Evolutionary conservation across 2,329 filamentous ascomycete species (phyloP).

Genomic region (Dothidotthia symphoricarpi): DNA sequence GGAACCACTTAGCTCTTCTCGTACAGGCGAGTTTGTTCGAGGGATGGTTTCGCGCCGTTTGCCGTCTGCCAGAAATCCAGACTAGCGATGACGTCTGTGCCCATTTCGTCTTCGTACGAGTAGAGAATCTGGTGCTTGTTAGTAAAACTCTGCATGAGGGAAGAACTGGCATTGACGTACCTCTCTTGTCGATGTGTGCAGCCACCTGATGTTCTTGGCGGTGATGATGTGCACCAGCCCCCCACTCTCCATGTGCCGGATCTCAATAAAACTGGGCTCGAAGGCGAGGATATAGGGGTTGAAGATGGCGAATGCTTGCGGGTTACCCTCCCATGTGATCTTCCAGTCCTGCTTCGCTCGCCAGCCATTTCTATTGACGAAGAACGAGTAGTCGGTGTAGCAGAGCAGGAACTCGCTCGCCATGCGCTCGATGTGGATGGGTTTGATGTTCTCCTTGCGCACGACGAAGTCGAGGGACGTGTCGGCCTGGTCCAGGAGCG

Average conservation of each 20-base stretch:
- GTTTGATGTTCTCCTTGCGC: conserved; percentile 86
- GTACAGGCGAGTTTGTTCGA: conserved; percentile 26
- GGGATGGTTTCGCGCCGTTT: conserved; percentile 25
- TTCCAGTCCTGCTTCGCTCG: conserved; percentile 93
- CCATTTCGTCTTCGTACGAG: conserved; percentile 92
- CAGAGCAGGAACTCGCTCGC: conserved; percentile 97
- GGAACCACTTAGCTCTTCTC: conserved; percentile 25
- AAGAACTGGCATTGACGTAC: conserved; percentile 50
- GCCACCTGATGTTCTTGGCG: conserved; percentile 93
- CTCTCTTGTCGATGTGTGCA: conserved; percentile 96
- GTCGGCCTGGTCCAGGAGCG: conserved; percentile 92
- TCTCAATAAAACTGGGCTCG: conserved; percentile 95
- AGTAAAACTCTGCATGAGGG: conserved; percentile 2
- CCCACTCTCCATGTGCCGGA: conserved; percentile 90
- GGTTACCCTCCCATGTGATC: conserved; percentile 95
- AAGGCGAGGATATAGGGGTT: conserved; percentile 97
- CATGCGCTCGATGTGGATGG: conserved; percentile 95
- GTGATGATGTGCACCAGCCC: conserved; percentile 91
- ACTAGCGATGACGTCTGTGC: conserved; percentile 89
- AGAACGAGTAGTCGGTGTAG: conserved; percentile 98
- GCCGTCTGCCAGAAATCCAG: conserved; percentile 83
- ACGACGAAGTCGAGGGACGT: conserved; percentile 97
- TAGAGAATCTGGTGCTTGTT: conserved; percentile 73
- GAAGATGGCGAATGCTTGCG: conserved; percentile 87
- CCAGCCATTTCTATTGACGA: conserved; percentile 98